Evolutionary conservation across 805 yeast species (phyloP).

Genomic region (Ogataea trehalophila): DNA sequence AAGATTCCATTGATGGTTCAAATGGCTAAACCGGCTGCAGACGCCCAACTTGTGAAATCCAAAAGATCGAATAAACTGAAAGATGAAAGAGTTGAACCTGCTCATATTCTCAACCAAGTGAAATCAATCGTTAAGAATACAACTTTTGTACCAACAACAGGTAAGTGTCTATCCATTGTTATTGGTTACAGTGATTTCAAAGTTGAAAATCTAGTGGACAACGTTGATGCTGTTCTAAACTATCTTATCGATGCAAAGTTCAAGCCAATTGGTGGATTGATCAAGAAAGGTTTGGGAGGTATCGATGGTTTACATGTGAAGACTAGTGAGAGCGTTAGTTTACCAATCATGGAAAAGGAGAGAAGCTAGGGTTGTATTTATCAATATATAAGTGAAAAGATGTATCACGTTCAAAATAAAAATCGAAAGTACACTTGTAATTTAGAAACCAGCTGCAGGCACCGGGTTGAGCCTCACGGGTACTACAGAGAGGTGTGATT

Average conservation of each 20-base stretch:
- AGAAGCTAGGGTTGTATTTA: neutral
- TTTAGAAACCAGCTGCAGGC: no score
- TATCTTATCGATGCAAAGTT: constrained; percentile 42
- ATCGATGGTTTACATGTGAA: constrained; percentile 54
- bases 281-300: constrained; percentile 38
- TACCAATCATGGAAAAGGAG: constrained; percentile 41
- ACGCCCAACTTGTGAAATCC: constrained; percentile 26
- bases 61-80: constrained; percentile 39
- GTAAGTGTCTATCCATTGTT: constrained; percentile 54
- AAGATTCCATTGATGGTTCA: constrained; percentile 66
- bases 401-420: neutral
- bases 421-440: no score
- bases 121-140: constrained; percentile 61
- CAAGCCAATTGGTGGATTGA: constrained; percentile 56
- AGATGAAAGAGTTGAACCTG: constrained; percentile 60
- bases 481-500: no score
- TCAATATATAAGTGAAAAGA: neutral
- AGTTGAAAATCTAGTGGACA: constrained; percentile 39
- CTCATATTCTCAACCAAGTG: constrained; percentile 59
- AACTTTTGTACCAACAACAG: constrained; percentile 53
- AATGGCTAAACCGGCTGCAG: constrained; percentile 43
- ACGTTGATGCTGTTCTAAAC: constrained; percentile 45
- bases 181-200: constrained; percentile 53
- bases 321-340: constrained; percentile 60
- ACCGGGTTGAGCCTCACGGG: no score